Conservation (phyloP, 164 flowering plant species). For the Kingdonia uniflora region DNA sequence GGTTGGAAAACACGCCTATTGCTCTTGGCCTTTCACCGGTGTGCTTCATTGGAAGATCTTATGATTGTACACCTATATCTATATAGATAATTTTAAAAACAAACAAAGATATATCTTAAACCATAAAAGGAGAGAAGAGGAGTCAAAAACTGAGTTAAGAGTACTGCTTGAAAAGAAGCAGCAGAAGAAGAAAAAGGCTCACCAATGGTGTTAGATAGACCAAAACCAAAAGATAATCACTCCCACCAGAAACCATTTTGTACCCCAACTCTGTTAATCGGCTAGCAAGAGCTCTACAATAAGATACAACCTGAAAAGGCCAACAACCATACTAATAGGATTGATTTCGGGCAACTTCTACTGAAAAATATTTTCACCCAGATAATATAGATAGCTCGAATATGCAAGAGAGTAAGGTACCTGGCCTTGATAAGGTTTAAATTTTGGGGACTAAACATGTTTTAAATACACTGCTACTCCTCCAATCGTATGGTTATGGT, state of each 20-base stretch:
- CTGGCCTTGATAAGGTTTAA: slow-evolving; percentile 56
- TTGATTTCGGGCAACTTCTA: neutral
- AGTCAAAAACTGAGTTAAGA: too few relatives aligned
- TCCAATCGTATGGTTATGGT: slow-evolving; percentile 96
- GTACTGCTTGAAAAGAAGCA: too few relatives aligned
- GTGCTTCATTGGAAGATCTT: too few relatives aligned
- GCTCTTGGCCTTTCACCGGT: too few relatives aligned
- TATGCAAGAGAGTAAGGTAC: slow-evolving; percentile 17
- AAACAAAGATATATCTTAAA: too few relatives aligned
- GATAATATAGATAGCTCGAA: neutral
- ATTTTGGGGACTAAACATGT: slow-evolving; percentile 60
- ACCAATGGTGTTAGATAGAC: slow-evolving; percentile 86
- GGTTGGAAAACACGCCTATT: too few relatives aligned
- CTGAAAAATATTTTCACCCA: neutral
- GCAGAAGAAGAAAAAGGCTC: slow-evolving; percentile 13
- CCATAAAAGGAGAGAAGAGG: too few relatives aligned
- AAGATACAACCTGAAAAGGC: slow-evolving; percentile 66
- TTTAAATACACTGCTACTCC: slow-evolving; percentile 71
- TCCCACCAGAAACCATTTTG: slow-evolving; percentile 88
- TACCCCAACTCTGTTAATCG: slow-evolving; percentile 67
- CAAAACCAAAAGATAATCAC: slow-evolving; percentile 87
- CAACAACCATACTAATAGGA: neutral
- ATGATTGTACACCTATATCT: too few relatives aligned
- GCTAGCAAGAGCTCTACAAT: slow-evolving; percentile 68
- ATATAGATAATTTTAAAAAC: too few relatives aligned